Evolutionary conservation across 2,329 filamentous ascomycete genomes (phyloP), one percentile per base, ranked within the genome.

Genomic region (Pseudogymnoascus sp.): DNA sequence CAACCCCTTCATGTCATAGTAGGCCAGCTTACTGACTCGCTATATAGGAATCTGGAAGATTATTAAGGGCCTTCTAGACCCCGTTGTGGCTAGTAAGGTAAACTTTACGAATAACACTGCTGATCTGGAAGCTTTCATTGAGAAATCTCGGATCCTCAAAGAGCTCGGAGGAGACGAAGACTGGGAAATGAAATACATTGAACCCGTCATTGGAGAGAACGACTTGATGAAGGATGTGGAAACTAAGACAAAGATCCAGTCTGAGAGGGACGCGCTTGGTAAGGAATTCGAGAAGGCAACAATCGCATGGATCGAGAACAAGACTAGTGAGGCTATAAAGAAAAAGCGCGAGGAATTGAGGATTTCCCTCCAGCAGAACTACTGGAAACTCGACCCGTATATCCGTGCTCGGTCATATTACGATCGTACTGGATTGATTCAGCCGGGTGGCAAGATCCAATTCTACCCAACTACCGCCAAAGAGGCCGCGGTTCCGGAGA

Each of bases 11-110:
- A 14, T 19, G 21, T 33, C 1, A 14, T 19, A 19, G 6, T 19
- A 19, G 19, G n/a, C 4, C 5, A 19, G 29, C 11, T 5, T 55
- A 55, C 16, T 55, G 11, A 55, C n/a, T 55, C 16, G 29, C 49
- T 55, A 33, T 19, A 55, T 35, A 90, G 89, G 90, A n/a, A 90
- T 97, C 66, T 97, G 93, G 94, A 92, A 86, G 73, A 90, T 99
- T 67, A 96, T 99, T 72, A 87, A 86, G 67, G 92, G 92, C 68
- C 99, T 94, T 94, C 84, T 99, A 38, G 94, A 99, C 73, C 94
- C 94, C 1, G 93, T 99, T 3, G 93, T 99, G 29, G 94, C 94
- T 23, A 82, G 84, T 72, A 99, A 99, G 76, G 89, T 99, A 19
- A 87, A 97, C 74, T 97, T 97, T 74, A 94, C 90, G 63, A 94